These are phyloP conservation scores for Bisporella sp. DNA, from an alignment of 2,329 filamentous ascomycete genomes.

Conservation along the genomic window DNA sequence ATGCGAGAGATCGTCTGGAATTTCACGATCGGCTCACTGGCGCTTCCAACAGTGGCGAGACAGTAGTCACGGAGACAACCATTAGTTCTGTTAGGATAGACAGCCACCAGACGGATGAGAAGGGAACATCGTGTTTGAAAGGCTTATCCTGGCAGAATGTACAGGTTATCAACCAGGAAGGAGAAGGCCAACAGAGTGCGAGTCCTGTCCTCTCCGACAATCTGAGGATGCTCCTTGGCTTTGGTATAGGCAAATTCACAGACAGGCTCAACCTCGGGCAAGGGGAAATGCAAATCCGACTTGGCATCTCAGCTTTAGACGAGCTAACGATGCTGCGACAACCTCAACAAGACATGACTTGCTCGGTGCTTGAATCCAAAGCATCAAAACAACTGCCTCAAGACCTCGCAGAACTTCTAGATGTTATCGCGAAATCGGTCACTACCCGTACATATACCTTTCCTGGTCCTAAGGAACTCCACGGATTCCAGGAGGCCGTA, in stretches of 20 bases:
- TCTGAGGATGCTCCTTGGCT: constrained; percentile 68
- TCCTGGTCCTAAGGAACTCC: constrained; percentile 59
- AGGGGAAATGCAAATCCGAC: constrained; percentile 62
- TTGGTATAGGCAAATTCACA: constrained; percentile 68
- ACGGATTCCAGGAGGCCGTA: constrained; percentile 70
- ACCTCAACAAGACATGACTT: constrained; percentile 69
- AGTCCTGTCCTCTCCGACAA: constrained; percentile 70
- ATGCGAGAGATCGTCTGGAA: constrained; percentile 61
- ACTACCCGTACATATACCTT: constrained; percentile 67
- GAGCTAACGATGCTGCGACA: constrained; percentile 62
- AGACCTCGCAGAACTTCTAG: constrained; percentile 47
- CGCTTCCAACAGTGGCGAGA: constrained; percentile 58
- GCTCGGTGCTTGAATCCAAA: constrained; percentile 65
- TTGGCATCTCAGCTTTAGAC: constrained; percentile 53
- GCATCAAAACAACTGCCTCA: constrained; percentile 54
- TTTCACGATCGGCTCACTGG: constrained; percentile 71
- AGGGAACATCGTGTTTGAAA: constrained; percentile 13
- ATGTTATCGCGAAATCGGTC: constrained; percentile 46
- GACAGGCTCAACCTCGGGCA: constrained; percentile 78
- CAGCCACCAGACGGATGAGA: constrained; percentile 40
- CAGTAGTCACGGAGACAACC: constrained; percentile 65
- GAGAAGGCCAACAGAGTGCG: constrained; percentile 47
- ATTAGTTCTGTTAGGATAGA: constrained; percentile 59
- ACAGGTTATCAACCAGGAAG: constrained; percentile 65
- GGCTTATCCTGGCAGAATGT: constrained; percentile 56